Base-by-base conservation (phyloP, 2,329 filamentous ascomycete genomes). In the Talaromyces atroroseus region DNA sequence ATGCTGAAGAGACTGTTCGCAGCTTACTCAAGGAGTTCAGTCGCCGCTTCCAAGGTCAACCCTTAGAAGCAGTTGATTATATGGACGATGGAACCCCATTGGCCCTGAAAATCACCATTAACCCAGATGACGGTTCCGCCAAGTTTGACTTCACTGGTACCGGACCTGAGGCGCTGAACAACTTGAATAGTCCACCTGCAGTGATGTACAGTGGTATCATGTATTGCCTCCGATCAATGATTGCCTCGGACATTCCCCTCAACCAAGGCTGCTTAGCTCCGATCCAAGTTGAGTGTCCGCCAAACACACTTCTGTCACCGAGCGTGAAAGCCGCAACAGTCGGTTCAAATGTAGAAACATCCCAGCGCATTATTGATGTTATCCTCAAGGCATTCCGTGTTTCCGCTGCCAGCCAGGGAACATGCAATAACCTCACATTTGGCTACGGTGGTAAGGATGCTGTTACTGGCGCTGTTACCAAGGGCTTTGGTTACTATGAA, bases 81-180 rank as follows among this genome's bases (percentile, higher is more conserved):
- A 94, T 95, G 88, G 90, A 95, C 63, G 90, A 95, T 64, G 90
- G 90, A 24, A 88, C 82, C 10, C 88, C 89, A 0, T 92, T 95
- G 64, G 78, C 81, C 52, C 79, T 95, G 6, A 86, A 84, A 59
- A 80, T 95, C 11, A 86, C 83, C 1, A 94, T 95, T 61, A 83
- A 92, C 65, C 81, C 82, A 0, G 79, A 84, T 0, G 85, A 87
- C 44, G 90, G 89, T 16, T 86, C 89, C 59, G 90, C 90, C 0
- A 75, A 87, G 0, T 95, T 94, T 65, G 85, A 94, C 71, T 88
- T 94, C 68, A 79, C 77, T 0, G 89, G 89, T 20, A 94, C 89
- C 0, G 89, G 89, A 0, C 84, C 87, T 0, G 88, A 94, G 71
- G 87, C 90, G 1, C 90, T 90, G 64, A 88, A 79, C 45, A 92